A percentile compares a stretch with the other conserved stretches of the same genome.
phyloP scores from a whole-genome alignment of 2,329 filamentous ascomycete genomes.

The Colletotrichum simmondsii region DNA sequence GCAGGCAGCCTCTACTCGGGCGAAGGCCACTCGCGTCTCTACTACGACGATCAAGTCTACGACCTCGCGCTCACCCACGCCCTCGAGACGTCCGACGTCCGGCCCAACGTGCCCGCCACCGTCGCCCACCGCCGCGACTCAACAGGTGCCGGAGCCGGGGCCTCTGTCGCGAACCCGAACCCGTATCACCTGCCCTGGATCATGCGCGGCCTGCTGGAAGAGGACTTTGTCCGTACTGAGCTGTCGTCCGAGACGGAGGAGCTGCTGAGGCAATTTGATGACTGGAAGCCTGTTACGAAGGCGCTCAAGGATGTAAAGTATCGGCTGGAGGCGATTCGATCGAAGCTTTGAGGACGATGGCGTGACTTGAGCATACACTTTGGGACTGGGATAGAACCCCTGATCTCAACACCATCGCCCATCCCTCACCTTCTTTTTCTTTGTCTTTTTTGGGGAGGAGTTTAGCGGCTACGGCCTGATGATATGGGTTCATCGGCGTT shows the following conservation, averaged over 20 bases:
- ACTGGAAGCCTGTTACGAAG: slow-evolving; percentile 92
- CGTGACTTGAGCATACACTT: no score
- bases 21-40: slow-evolving; percentile 92
- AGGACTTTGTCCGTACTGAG: slow-evolving; percentile 88
- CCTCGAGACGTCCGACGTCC: slow-evolving; percentile 74
- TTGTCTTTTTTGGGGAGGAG: not conserved
- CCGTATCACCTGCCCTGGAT: slow-evolving; percentile 96
- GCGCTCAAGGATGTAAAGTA: slow-evolving; percentile 96
- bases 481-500: not conserved
- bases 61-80: slow-evolving; percentile 79
- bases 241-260: slow-evolving; percentile 80
- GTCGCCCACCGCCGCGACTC: slow-evolving; percentile 28
- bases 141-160: slow-evolving; percentile 8
- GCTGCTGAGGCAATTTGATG: slow-evolving; percentile 88
- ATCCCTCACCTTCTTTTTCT: not conserved
- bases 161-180: slow-evolving; percentile 68
- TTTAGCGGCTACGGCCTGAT: not conserved
- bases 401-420: not conserved
- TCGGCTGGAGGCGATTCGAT: slow-evolving; percentile 88
- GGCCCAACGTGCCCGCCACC: slow-evolving; percentile 42
- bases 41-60: slow-evolving; percentile 90
- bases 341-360: slow-evolving; percentile 69
- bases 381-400: not conserved
- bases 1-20: slow-evolving; percentile 92
- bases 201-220: slow-evolving; percentile 91